These are phyloP conservation scores for Blastocystis sp. DNA, from an alignment of 352 stramenopile genomes.

Conservation along the genomic window DNA sequence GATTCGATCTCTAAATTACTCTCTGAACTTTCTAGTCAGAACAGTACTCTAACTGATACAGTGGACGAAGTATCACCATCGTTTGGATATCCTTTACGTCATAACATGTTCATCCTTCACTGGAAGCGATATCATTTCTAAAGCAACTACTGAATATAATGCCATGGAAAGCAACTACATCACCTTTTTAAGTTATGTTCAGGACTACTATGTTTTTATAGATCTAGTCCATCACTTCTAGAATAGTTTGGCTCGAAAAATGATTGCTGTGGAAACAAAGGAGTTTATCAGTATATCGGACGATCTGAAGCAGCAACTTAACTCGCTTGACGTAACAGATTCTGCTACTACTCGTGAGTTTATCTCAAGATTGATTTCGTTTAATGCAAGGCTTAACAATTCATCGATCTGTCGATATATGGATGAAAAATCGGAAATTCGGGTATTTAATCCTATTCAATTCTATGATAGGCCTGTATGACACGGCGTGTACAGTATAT, in stretches of 20 bases:
- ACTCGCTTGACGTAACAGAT: not conserved
- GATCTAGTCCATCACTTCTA: not conserved
- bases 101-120: not conserved
- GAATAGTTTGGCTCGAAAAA: not conserved
- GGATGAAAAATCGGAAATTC: constrained; percentile 26
- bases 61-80: not conserved
- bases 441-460: not conserved
- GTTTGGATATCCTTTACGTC: constrained; percentile 4
- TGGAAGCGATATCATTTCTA: not conserved
- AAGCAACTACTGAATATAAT: not conserved
- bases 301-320: not conserved
- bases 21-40: not conserved
- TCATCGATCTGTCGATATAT: constrained; percentile 2
- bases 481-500: not conserved
- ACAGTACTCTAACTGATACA: not conserved
- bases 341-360: not conserved
- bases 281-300: not conserved
- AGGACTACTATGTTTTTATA: not conserved
- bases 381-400: not conserved
- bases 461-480: constrained; percentile 5
- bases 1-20: not conserved
- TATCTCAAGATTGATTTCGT: not conserved
- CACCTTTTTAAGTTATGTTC: not conserved
- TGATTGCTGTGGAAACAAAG: not conserved
- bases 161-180: not conserved